Evolutionary conservation across 805 yeast genomes (phyloP).

Genomic region (Candida incommunis): DNA sequence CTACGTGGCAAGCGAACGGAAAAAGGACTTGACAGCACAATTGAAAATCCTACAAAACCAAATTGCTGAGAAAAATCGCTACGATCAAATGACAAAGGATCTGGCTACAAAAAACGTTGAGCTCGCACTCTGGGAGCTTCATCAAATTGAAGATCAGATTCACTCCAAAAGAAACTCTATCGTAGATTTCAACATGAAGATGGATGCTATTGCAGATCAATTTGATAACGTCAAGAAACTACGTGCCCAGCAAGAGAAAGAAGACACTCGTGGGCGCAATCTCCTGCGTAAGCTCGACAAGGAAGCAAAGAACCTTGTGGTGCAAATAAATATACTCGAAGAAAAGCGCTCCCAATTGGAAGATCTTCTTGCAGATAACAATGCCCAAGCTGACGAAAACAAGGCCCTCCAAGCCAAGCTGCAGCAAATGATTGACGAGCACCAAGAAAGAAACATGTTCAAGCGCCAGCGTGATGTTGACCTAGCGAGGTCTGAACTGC

Average conservation of each 20-base stretch:
- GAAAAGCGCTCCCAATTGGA: not conserved
- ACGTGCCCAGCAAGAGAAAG: not conserved
- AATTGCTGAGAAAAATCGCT: not conserved
- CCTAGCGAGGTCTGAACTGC: not conserved
- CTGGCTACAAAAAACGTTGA: not conserved
- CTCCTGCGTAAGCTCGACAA: not conserved
- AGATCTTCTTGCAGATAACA: not conserved
- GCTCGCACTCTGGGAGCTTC: slow-evolving; percentile 1
- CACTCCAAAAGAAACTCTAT: not conserved
- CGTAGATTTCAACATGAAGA: not conserved
- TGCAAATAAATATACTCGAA: not conserved
- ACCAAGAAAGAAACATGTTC: not conserved
- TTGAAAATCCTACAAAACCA: not conserved
- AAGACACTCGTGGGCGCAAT: not conserved
- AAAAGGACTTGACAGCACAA: not conserved
- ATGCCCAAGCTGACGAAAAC: not conserved
- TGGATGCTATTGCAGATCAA: not conserved
- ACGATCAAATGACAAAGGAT: not conserved
- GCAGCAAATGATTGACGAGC: not conserved
- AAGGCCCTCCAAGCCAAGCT: not conserved
- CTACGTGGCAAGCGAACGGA: not conserved
- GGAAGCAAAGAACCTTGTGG: not conserved
- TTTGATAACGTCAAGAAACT: not conserved
- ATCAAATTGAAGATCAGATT: not conserved
- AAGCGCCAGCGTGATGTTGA: slow-evolving; percentile 1